phyloP scores from a whole-genome alignment of 371 early-diverging fungal genomes.

The Circinella minor region DNA sequence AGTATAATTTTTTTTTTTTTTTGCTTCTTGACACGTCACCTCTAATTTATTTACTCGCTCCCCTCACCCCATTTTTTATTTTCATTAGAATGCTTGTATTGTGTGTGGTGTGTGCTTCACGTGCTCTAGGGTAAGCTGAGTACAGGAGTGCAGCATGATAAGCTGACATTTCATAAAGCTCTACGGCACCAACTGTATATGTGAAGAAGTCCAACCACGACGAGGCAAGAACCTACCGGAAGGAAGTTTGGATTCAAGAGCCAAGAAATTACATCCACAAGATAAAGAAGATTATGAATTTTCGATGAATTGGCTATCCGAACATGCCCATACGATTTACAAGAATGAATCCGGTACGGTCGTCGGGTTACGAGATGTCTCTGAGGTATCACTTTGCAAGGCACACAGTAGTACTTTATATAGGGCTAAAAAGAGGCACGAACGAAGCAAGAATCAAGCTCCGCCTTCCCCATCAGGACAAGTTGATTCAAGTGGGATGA shows the following conservation, averaged over 20 bases:
- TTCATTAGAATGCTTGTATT: conserved; percentile 53
- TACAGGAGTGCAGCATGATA: conserved; percentile 6
- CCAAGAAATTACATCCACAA: conserved; percentile 45
- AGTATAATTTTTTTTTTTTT: not conserved
- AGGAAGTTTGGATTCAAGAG: conserved; percentile 50
- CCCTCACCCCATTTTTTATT: not conserved
- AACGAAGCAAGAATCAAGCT: conserved; percentile 39
- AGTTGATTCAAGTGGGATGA: conserved; percentile 34
- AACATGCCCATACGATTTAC: conserved; percentile 48
- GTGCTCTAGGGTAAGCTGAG: conserved; percentile 45
- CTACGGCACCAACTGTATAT: conserved; percentile 49
- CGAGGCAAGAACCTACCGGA: conserved; percentile 57
- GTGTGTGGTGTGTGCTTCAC: conserved; percentile 58
- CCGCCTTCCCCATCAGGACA: conserved; percentile 46
- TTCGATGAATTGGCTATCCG: conserved; percentile 49
- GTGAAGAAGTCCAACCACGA: conserved; percentile 53
- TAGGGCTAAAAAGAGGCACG: conserved; percentile 53
- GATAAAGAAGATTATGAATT: conserved; percentile 55
- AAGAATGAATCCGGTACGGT: conserved; percentile 37
- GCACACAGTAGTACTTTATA: conserved; percentile 57
- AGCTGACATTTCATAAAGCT: conserved; percentile 24
- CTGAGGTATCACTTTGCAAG: conserved; percentile 58
- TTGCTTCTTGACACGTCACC: not conserved
- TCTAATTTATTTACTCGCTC: not conserved
- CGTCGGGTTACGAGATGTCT: conserved; percentile 35